A percentile compares a stretch with the other conserved stretches of the same genome.
Evolutionary conservation across 768 basidiomycete genomes (phyloP).

Genomic region (Tylopilus sp.): DNA sequence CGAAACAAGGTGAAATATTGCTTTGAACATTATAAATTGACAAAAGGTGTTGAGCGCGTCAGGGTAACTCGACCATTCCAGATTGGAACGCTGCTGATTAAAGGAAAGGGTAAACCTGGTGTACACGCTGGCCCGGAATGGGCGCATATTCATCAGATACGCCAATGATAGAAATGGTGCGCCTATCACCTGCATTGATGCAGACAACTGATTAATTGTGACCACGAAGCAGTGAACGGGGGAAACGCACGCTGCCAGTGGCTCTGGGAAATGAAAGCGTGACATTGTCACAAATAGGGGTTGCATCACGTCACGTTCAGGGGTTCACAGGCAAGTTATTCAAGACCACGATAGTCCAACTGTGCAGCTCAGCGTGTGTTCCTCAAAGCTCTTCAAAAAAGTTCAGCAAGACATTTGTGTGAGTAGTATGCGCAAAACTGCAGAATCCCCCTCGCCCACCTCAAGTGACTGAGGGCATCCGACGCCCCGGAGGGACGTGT

Average conservation of each 20-base stretch:
- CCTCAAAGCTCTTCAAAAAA: constrained; percentile 21
- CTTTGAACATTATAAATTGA: background rate
- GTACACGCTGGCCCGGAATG: background rate
- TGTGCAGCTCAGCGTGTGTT: constrained; percentile 31
- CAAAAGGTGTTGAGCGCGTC: background rate
- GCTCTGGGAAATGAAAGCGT: constrained; percentile 15
- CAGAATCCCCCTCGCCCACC: constrained; percentile 1
- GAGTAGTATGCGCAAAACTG: constrained; percentile 24
- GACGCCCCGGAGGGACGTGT: background rate
- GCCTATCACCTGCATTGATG: background rate
- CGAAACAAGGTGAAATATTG: constrained; percentile 5
- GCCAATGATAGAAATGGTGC: background rate
- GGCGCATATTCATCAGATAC: background rate
- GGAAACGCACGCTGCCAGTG: constrained; percentile 5
- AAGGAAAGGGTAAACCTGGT: background rate
- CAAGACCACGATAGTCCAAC: constrained; percentile 24
- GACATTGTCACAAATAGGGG: constrained; percentile 29
- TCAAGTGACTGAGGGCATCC: constrained; percentile 8
- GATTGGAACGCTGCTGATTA: constrained; percentile 15
- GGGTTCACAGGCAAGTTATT: constrained; percentile 29
- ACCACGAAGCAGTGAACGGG: background rate
- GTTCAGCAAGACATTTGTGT: constrained; percentile 25
- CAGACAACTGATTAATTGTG: background rate
- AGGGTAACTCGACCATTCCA: constrained; percentile 5
- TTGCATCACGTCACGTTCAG: constrained; percentile 25